Base-by-base conservation (phyloP, 768 basidiomycete species). In the Tricholoma terreum region DNA sequence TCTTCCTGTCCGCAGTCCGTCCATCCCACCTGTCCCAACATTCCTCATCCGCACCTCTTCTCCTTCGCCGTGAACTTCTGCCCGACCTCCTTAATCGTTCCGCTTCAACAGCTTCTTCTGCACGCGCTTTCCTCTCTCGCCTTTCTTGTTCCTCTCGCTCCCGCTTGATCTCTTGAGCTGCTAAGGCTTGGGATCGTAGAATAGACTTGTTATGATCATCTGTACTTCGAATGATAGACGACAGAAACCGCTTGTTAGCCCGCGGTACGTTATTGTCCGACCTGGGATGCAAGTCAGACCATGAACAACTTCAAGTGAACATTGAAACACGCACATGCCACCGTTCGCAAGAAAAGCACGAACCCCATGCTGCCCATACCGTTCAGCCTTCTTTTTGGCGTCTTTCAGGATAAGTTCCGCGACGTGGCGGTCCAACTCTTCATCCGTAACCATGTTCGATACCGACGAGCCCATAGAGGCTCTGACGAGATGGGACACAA, bases 131-230 rank as follows among this genome's bases (percentile, higher is more conserved):
- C 34, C 88, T 73, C 62, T 89, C 87, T 46, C 65, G 75, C 57
- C 83, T 75, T 67, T 89, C 85, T 59, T 81, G 77, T 58, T 88
- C 88, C n/a, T 85, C 80, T 22, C 84, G 72, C 60, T 86, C 85
- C 24, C 73, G 74, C 57, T 90, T 87, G n/a, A 85, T 75, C 61
- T 91, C 89, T 61, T 89, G 80, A 1, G 88, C 87, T 33, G 89
- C 87, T 11, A 75, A 69, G 0, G 87, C 86, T 71, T 92, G 90
- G 22, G 89, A 81, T 55, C 82, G 82, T 19, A 92, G 69, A 46
- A 99, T 77, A 11, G 89, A 85, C 72, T 88, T 86, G 71, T 99
- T 99, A 67, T 99, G 97, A 56, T 95, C 95, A 68, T 97, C 95
- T 4, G 97, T 97, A 62, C 84, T 94, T 63, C 87, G 85, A 56